A percentile compares a stretch with the other conserved stretches of the same genome.
Evolutionary conservation across 768 basidiomycete genomes (phyloP).

Genomic region (Pleurotus djamor): DNA sequence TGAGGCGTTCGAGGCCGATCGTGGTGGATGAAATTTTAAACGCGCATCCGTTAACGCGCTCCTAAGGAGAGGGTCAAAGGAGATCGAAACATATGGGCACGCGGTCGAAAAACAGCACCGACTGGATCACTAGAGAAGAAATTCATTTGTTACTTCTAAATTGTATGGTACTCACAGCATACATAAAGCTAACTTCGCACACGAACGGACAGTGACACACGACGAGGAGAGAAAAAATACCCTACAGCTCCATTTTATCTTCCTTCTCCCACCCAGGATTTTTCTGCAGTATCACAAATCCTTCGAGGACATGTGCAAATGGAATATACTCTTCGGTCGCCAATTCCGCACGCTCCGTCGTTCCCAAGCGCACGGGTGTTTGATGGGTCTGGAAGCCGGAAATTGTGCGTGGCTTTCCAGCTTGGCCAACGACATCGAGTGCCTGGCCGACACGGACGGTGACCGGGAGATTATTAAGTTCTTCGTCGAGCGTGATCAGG

Average conservation of each 20-base stretch:
- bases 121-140: not conserved
- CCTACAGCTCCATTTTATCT: constrained; percentile 77
- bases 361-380: constrained; percentile 93
- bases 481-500: constrained; percentile 95
- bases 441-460: constrained; percentile 97
- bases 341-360: constrained; percentile 91
- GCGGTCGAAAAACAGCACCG: not conserved
- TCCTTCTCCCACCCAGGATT: constrained; percentile 89
- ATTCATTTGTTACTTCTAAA: not conserved
- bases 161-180: constrained; percentile 4
- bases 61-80: too few relatives aligned
- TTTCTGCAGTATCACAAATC: constrained; percentile 89
- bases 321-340: constrained; percentile 97
- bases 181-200: not conserved
- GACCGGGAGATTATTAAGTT: constrained; percentile 81
- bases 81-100: too few relatives aligned
- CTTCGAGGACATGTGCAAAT: constrained; percentile 87
- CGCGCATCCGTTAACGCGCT: too few relatives aligned
- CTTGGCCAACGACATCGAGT: constrained; percentile 96
- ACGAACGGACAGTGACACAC: not conserved
- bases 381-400: constrained; percentile 99
- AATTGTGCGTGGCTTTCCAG: constrained; percentile 94
- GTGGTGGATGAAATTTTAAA: too few relatives aligned
- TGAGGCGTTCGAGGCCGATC: too few relatives aligned
- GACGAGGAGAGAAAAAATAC: constrained; percentile 7